Conservation (phyloP, 371 early-diverging fungal genomes). For the Apophysomyces sp. region DNA sequence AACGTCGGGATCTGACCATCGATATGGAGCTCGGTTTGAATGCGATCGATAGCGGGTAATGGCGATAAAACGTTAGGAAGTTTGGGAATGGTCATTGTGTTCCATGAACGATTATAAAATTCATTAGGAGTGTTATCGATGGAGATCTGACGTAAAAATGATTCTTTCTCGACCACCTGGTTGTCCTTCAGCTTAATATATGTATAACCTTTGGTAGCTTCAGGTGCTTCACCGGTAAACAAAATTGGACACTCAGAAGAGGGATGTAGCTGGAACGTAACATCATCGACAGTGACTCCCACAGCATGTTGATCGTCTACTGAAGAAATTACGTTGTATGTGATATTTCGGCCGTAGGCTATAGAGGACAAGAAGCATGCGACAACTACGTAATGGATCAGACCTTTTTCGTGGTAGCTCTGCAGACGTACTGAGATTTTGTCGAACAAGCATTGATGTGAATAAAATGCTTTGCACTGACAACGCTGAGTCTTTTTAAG, state of each 20-base stretch:
- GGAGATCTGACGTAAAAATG: slow-evolving; percentile 7
- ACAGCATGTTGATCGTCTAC: not conserved
- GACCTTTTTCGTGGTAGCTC: not conserved
- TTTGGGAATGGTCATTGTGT: not conserved
- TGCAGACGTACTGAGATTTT: not conserved
- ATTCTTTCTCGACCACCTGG: slow-evolving; percentile 2
- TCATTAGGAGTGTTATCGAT: slow-evolving; percentile 15
- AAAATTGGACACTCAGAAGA: slow-evolving; percentile 3
- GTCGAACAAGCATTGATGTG: not conserved
- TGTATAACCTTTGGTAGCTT: slow-evolving; percentile 4
- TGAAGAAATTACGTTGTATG: not conserved
- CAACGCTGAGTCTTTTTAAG: not conserved
- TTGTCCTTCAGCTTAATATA: slow-evolving; percentile 2
- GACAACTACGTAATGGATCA: not conserved
- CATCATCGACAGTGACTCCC: not conserved
- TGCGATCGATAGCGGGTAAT: slow-evolving; percentile 16
- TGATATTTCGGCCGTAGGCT: not conserved
- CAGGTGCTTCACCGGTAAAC: slow-evolving; percentile 16
- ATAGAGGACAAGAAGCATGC: not conserved
- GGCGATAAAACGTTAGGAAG: slow-evolving; percentile 9
- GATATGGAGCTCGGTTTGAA: slow-evolving; percentile 12
- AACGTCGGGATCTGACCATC: slow-evolving; percentile 17
- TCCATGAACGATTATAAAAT: slow-evolving; percentile 17
- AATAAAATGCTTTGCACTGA: not conserved
- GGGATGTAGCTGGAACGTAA: not conserved